Evolutionary conservation across 352 stramenopile species (phyloP), one percentile per base, ranked within the genome.

Genomic region (Pythium pyrilobum): DNA sequence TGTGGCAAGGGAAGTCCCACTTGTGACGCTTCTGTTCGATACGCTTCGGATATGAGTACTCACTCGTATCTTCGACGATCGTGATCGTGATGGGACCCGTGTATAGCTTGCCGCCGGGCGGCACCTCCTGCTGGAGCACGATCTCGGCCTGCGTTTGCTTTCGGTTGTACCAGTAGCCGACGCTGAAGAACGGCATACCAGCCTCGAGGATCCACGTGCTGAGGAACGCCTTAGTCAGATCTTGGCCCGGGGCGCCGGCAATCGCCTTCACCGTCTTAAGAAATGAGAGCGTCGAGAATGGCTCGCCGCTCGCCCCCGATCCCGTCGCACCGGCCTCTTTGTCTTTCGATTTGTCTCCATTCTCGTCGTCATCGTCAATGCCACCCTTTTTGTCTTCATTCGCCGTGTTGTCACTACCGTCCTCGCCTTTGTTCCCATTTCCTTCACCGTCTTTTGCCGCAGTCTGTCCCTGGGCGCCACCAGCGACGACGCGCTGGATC

Each of bases 91-190:
- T 91, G 3, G 71, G 75, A 4, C 83, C 83, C 2, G 74, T 90
- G 58, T 86, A 94, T 1, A 91, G 59, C 54, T 94, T 89, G 11
- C 80, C 81, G 7, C 81, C 82, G 9, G 82, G 80, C 27, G 82
- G 77, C 15, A 94, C 74, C 46, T 89, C 79, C 52, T 94, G 83
- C 56, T 92, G 80, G 11, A 94, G 56, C 28, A 94, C 83, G 4
- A 94, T 73, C 60, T 94, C 83, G 7, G 83, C 83, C 44, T 94
- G 83, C 0, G 77, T 92, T 52, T 94, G 83, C 39, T 94, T 94
- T 34, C 81, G 79, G 54, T 94, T 94, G 71, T 94, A 92, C 81
- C 83, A 93, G 52, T 92, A 93, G 2, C 83, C 83, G 23, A 93
- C 83, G 0, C 78, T 92, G 59, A 93, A 89, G 43, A 92, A 92